Percentiles rank a stretch among this genome's conserved stretches.
These are phyloP conservation scores for Dactylellina parvicollis DNA, from an alignment of 2,329 filamentous ascomycete species.

Conservation along the genomic window DNA sequence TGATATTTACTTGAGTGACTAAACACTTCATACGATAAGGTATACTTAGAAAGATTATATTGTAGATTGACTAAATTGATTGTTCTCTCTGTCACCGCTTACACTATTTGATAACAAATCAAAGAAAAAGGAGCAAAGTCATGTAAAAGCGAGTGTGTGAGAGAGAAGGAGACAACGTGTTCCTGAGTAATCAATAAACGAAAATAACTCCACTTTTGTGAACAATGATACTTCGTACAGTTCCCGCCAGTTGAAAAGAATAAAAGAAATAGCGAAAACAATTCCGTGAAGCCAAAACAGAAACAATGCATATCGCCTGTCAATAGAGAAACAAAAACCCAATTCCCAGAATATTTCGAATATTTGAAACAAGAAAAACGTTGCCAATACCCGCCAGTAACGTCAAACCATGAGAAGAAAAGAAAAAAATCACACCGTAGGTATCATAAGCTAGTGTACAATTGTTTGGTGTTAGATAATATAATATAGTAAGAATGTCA, in stretches of 20 bases:
- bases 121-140: background rate
- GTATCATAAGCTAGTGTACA: slow-evolving; percentile 54
- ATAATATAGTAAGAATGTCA: slow-evolving; percentile 32
- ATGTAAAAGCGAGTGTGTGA: background rate
- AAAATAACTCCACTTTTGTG: slow-evolving; percentile 36
- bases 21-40: too few relatives aligned
- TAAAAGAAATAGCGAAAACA: slow-evolving; percentile 15
- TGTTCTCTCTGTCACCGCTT: background rate
- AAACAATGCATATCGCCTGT: slow-evolving; percentile 1
- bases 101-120: background rate
- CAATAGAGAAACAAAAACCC: slow-evolving; percentile 9
- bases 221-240: slow-evolving; percentile 7
- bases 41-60: too few relatives aligned
- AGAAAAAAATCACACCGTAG: slow-evolving; percentile 26
- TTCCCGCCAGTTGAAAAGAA: slow-evolving; percentile 4
- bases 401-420: slow-evolving; percentile 1
- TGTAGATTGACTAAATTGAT: background rate
- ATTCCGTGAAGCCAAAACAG: slow-evolving; percentile 12
- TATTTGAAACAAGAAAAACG: slow-evolving; percentile 5
- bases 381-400: slow-evolving; percentile 25
- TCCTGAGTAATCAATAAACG: background rate
- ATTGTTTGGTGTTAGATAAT: slow-evolving; percentile 40
- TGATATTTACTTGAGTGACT: background rate
- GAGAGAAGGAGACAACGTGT: background rate
- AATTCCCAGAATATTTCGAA: slow-evolving; percentile 22